phyloP scores from a whole-genome alignment of 73 alveolate genomes.

The Tetrahymena borealis region DNA sequence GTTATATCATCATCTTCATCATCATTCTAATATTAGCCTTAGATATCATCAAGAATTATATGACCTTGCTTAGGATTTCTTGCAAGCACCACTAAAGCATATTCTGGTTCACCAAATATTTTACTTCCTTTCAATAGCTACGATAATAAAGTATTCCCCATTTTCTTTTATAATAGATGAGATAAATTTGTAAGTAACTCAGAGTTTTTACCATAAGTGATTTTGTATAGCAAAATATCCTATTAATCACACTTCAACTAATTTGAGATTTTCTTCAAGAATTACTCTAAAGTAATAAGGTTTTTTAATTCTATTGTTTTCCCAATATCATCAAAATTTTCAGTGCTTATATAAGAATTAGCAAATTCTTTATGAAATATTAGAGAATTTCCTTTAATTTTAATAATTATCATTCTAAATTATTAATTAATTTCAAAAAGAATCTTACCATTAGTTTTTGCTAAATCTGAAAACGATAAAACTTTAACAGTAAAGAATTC shows the following conservation, averaged over 20 bases:
- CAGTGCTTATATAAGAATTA: neutral
- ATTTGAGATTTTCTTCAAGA: neutral
- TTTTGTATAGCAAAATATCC: neutral
- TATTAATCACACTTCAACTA: neutral
- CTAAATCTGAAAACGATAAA: neutral
- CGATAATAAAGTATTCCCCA: neutral
- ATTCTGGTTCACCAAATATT: neutral
- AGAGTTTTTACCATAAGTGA: neutral
- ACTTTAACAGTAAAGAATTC: neutral
- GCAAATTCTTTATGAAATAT: neutral
- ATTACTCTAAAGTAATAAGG: neutral
- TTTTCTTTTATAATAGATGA: neutral
- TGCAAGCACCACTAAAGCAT: neutral
- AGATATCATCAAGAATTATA: neutral
- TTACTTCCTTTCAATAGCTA: neutral
- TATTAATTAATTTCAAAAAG: neutral
- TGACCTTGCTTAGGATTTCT: neutral
- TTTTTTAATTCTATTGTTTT: neutral
- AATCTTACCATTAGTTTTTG: neutral
- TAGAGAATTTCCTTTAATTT: neutral
- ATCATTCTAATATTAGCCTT: neutral
- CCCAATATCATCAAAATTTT: neutral
- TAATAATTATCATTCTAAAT: neutral
- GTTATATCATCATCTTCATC: neutral
- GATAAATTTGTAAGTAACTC: neutral